Conservation (phyloP, 179 eudicot genomes). For the Kewa caespitosa region DNA sequence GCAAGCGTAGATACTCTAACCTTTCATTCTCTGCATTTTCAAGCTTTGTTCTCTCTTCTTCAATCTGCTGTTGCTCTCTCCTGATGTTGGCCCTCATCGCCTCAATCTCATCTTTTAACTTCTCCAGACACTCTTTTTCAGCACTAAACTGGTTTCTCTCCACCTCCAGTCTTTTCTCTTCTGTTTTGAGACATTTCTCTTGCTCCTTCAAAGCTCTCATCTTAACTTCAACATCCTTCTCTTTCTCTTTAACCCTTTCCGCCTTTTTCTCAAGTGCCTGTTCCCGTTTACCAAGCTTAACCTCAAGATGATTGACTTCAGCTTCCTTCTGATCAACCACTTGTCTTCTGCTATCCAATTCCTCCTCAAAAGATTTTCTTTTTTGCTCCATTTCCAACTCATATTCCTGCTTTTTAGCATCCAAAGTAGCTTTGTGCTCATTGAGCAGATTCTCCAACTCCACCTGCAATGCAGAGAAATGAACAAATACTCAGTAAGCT, state of each 20-base stretch:
- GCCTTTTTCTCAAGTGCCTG: constrained; percentile 61
- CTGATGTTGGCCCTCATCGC: constrained; percentile 40
- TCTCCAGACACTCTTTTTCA: constrained; percentile 50
- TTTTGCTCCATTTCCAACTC: constrained; percentile 64
- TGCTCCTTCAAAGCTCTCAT: constrained; percentile 55
- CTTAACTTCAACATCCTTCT: constrained; percentile 59
- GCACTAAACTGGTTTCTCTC: constrained; percentile 45
- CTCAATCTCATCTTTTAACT: constrained; percentile 58
- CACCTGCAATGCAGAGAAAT: constrained; percentile 39
- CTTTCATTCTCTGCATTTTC: constrained; percentile 49
- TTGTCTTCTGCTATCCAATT: constrained; percentile 43
- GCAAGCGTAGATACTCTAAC: constrained; percentile 55
- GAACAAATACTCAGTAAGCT: constrained; percentile 12
- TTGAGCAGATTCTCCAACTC: constrained; percentile 64
- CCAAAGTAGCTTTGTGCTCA: constrained; percentile 55
- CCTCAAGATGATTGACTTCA: constrained; percentile 64
- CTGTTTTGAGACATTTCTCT: constrained; percentile 57
- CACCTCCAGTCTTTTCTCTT: constrained; percentile 51
- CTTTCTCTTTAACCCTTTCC: constrained; percentile 78
- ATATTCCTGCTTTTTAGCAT: constrained; percentile 50
- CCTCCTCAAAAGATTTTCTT: constrained; percentile 55
- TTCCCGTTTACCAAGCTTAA: constrained; percentile 61
- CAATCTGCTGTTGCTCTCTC: constrained; percentile 48
- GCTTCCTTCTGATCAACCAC: constrained; percentile 47
- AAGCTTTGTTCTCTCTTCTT: constrained; percentile 57